Conservation (phyloP, 2,329 filamentous ascomycete genomes). For the Colletotrichum sp. region DNA sequence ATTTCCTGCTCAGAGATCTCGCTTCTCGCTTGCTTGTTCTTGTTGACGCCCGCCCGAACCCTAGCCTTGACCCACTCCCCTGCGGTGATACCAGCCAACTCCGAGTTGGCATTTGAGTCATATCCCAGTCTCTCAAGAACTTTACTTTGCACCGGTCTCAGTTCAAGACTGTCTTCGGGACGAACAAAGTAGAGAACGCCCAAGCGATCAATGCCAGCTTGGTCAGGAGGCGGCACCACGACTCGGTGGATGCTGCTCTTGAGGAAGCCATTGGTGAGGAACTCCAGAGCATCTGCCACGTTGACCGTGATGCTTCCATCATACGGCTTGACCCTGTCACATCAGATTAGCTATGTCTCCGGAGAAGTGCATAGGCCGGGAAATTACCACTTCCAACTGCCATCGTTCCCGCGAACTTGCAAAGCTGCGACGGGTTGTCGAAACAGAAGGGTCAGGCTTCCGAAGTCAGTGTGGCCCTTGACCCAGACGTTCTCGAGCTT, state of each 20-base stretch:
- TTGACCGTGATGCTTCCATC: constrained; percentile 58
- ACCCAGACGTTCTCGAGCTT: constrained; percentile 38
- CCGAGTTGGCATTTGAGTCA: constrained; percentile 22
- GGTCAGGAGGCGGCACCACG: constrained; percentile 46
- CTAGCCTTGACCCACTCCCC: constrained; percentile 40
- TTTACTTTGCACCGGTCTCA: constrained; percentile 33
- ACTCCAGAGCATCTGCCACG: constrained; percentile 53
- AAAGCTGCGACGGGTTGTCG: constrained; percentile 61
- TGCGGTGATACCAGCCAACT: constrained; percentile 35
- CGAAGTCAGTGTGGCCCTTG: constrained; percentile 58
- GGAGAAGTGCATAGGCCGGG: too few species aligned
- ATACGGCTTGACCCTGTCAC: constrained; percentile 41
- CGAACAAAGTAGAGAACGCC: constrained; percentile 50
- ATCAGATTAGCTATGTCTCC: too few species aligned
- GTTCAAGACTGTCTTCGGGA: constrained; percentile 36
- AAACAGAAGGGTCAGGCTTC: constrained; percentile 61
- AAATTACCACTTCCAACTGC: constrained; percentile 49
- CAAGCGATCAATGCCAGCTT: constrained; percentile 48
- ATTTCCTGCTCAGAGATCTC: constrained; percentile 32
- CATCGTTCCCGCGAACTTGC: constrained; percentile 51
- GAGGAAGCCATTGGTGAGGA: constrained; percentile 50
- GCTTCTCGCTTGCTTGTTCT: constrained; percentile 26
- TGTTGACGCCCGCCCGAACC: constrained; percentile 25
- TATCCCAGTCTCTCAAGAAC: constrained; percentile 38
- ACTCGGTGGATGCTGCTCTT: constrained; percentile 50